phyloP scores from a whole-genome alignment of 2,329 filamentous ascomycete genomes.

The Apiospora rasikravindrae region DNA sequence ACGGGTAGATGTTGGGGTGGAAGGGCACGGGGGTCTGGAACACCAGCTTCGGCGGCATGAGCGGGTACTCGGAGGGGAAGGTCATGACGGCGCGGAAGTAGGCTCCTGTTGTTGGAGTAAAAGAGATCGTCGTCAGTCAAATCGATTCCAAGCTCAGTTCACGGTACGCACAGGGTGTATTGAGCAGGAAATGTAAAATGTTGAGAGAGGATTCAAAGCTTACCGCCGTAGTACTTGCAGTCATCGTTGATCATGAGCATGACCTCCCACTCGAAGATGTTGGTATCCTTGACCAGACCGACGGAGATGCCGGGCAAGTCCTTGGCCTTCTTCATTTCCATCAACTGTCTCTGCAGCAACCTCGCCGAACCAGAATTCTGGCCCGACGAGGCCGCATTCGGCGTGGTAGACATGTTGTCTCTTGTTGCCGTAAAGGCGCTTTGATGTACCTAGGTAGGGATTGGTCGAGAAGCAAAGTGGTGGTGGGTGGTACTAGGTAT shows the following conservation, averaged over 20 bases:
- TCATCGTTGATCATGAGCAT: conserved; percentile 99
- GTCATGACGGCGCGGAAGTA: conserved; percentile 86
- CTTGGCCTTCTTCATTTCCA: conserved; percentile 90
- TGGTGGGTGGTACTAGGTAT: not conserved
- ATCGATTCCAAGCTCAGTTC: not conserved
- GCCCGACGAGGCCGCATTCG: conserved; percentile 15
- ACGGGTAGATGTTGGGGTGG: conserved; percentile 92
- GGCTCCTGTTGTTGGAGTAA: conserved; percentile 66
- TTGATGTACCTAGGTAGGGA: not conserved
- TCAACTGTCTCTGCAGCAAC: conserved; percentile 84
- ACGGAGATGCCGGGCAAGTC: conserved; percentile 95
- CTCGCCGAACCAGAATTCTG: conserved; percentile 64
- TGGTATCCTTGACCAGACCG: conserved; percentile 81
- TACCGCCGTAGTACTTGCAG: conserved; percentile 91
- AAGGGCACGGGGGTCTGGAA: conserved; percentile 85
- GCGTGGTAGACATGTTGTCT: not conserved
- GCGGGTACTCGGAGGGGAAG: conserved; percentile 87
- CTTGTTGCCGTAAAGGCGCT: not conserved
- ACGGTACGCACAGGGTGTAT: not conserved
- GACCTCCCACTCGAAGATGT: conserved; percentile 97
- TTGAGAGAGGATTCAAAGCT: conserved; percentile 34
- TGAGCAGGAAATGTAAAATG: not conserved
- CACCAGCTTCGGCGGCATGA: conserved; percentile 84
- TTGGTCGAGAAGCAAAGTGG: not conserved
- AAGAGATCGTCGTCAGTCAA: not conserved